phyloP scores from a whole-genome alignment of 2,329 filamentous ascomycete genomes.

The Verticillium zaregamsianum region DNA sequence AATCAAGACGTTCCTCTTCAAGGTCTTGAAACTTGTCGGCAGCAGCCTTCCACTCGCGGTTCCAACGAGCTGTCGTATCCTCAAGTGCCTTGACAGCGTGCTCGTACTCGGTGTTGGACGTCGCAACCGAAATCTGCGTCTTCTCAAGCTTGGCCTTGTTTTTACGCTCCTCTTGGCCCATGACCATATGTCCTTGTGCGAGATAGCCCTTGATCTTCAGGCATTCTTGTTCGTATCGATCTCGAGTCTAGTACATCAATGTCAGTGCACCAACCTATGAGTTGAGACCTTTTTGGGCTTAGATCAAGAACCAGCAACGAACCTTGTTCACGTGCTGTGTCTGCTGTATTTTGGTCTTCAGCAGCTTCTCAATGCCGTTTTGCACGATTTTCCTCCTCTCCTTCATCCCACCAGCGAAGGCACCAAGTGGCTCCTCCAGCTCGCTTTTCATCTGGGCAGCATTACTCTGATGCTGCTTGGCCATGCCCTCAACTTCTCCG shows the following conservation, averaged over 20 bases:
- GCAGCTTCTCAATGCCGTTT: constrained; percentile 84
- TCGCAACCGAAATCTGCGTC: constrained; percentile 91
- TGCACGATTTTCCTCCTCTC: constrained; percentile 96
- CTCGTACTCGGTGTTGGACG: constrained; percentile 91
- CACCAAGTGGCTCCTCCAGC: constrained; percentile 85
- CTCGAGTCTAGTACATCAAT: constrained; percentile 59
- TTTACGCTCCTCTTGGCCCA: constrained; percentile 98
- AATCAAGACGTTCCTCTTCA: constrained; percentile 94
- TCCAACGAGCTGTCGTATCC: constrained; percentile 94
- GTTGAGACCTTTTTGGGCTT: too few relatives aligned
- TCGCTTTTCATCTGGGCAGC: constrained; percentile 94
- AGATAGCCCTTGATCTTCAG: constrained; percentile 98
- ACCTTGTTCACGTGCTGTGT: constrained; percentile 90
- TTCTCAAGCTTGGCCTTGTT: constrained; percentile 99
- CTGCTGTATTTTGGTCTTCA: constrained; percentile 91
- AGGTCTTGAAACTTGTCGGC: constrained; percentile 99
- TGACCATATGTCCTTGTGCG: constrained; percentile 98
- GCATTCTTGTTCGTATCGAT: constrained; percentile 96
- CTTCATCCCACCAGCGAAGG: constrained; percentile 93
- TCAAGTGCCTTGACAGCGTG: constrained; percentile 87
- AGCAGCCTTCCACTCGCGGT: constrained; percentile 95
- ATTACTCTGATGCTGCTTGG: constrained; percentile 86
- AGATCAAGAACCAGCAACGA: constrained; percentile 15
- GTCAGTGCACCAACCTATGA: too few relatives aligned
- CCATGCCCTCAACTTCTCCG: constrained; percentile 88